Evolutionary conservation across 1,284 basidiomycete genomes (phyloP), one percentile per base, ranked within the genome.

Genomic region (Tylopilus orsonianus): DNA sequence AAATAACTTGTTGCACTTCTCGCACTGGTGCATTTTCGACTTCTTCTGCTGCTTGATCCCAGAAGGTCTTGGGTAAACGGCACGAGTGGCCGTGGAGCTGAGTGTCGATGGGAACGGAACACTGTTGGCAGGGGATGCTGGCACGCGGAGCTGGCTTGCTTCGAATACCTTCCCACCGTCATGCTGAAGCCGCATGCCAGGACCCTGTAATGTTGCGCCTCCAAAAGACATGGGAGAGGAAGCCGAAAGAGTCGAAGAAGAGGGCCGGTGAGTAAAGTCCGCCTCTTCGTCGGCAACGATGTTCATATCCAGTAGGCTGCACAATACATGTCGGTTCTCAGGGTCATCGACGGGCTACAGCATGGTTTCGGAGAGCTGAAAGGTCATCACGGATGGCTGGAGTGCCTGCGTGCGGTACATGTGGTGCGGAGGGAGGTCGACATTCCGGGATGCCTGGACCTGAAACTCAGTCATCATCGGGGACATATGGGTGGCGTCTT

Each of bases 1-100:
- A 58, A 85, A 85, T 44, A 68, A 55, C 63, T 85, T 85, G 4
- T 70, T 62, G 62, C 82, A 85, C 1, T 78, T 66, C 23, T 64
- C 59, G 54, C 82, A 81, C 47, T 69, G 59, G 50, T 80, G 78
- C 73, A 77, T 76, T 50, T 79, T 79, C 2, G 72, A 69, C 49
- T 71, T 79, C 57, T 76, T 78, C 10, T 50, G 45, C 13, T 44
- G 56, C 29, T 52, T 65, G 5, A 23, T 6, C 8, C 49, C 40
- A 30, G 50, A 8, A 5, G 42, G 8, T 9, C 44, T 48, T 34
- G 49, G 62, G 29, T 60, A 49, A 16, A 48, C 29, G 37, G 34
- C 3, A 19, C 38, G 37, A 36, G 44, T 13, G 20, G 45, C 42
- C 5, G 34, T n/a, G 8, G 49, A 45, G 50, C 32, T 53, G 40